phyloP scores from a whole-genome alignment of 306 rosid species.

The Prinsepia uniflora region DNA sequence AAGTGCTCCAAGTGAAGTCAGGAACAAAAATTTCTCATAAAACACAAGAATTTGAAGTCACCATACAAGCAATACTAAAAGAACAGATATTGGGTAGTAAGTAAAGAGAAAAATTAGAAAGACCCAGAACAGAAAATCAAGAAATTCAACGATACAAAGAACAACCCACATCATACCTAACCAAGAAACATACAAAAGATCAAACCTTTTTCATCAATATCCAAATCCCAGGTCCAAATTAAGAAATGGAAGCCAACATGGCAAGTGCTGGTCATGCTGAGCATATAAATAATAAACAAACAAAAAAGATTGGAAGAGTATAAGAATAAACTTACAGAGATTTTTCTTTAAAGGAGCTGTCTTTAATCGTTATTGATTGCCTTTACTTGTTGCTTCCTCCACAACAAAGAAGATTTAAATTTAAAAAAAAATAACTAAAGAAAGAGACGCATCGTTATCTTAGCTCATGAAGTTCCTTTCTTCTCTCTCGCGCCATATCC shows the following conservation, averaged over 20 bases:
- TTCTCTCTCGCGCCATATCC: constrained; percentile 14
- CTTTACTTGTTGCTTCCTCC: constrained; percentile 14
- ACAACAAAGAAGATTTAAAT: constrained; percentile 31
- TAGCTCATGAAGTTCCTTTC: constrained; percentile 16
- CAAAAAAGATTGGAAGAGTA: neutral
- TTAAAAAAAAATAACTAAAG: constrained; percentile 28
- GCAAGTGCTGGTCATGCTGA: neutral
- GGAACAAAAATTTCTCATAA: neutral
- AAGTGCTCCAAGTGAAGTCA: neutral
- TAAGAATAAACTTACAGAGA: constrained; percentile 44
- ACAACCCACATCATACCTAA: constrained; percentile 20
- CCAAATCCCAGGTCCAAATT: constrained; percentile 10
- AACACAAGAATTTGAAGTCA: neutral
- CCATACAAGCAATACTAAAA: neutral
- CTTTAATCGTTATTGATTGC: constrained; percentile 2
- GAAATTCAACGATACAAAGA: constrained; percentile 19
- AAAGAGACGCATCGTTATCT: constrained; percentile 17
- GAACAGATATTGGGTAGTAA: neutral
- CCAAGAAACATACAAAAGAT: constrained; percentile 12
- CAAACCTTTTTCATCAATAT: constrained; percentile 20
- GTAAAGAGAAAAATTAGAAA: neutral
- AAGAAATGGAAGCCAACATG: neutral
- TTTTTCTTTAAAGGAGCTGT: constrained; percentile 7
- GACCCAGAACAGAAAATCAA: constrained; percentile 16
- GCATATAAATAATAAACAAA: neutral